Conservation (phyloP, 1,139 yeast genomes). For the Yamadazyma sp. region DNA sequence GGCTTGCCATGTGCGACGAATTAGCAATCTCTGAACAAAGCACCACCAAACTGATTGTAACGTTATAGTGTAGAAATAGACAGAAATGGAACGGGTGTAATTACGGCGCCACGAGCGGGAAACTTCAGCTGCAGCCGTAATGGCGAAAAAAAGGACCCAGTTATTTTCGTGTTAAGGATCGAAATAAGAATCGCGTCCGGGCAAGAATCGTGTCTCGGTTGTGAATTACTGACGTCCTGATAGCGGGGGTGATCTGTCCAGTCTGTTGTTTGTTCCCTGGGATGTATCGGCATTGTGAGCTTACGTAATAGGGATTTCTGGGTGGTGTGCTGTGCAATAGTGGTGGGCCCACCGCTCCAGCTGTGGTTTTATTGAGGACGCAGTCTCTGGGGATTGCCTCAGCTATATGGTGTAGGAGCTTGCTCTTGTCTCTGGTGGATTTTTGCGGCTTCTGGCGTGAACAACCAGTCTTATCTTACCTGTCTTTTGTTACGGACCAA, state of each 20-base stretch:
- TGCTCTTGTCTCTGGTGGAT: too few relatives aligned
- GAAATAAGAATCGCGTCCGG: constrained; percentile 1
- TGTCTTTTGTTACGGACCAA: not conserved
- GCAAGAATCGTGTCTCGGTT: not conserved
- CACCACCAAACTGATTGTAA: too few relatives aligned
- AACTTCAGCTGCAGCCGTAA: not conserved
- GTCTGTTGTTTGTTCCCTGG: not conserved
- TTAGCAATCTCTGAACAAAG: too few relatives aligned
- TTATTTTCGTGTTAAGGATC: not conserved
- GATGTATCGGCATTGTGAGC: not conserved
- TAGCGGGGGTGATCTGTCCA: not conserved
- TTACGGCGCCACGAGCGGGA: not conserved
- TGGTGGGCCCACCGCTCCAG: too few relatives aligned
- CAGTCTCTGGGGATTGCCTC: too few relatives aligned
- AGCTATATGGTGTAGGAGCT: too few relatives aligned
- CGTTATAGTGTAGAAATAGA: not conserved
- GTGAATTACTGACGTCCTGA: not conserved
- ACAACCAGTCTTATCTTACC: too few relatives aligned
- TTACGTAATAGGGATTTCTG: not conserved
- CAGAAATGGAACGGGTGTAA: too few relatives aligned
- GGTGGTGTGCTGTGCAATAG: too few relatives aligned
- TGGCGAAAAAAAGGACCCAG: too few relatives aligned
- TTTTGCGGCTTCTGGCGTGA: too few relatives aligned
- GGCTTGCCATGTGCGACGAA: not conserved
- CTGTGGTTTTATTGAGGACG: too few relatives aligned